A percentile compares a stretch with the other conserved stretches of the same genome.
Conservation (phyloP, 495 filamentous ascomycete genomes). For the Neurospora sp. region DNA sequence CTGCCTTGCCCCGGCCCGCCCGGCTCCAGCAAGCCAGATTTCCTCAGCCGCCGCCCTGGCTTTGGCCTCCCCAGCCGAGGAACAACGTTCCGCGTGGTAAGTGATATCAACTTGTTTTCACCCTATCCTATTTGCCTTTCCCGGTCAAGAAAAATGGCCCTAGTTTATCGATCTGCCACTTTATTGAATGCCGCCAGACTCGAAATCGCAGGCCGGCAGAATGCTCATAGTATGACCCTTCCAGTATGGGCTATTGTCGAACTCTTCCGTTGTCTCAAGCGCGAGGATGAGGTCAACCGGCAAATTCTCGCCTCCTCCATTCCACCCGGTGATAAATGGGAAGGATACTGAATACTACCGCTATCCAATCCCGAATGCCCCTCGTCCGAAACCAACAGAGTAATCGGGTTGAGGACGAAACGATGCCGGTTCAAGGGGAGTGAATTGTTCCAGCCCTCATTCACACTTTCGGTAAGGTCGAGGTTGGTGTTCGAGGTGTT, state of each 20-base stretch:
- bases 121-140: background rate
- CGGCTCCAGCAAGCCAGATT: background rate
- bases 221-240: constrained; percentile 26
- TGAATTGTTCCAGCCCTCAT: constrained; percentile 33
- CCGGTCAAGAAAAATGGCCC: constrained; percentile 12
- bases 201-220: constrained; percentile 10
- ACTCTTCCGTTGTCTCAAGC: constrained; percentile 22
- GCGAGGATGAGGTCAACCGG: constrained; percentile 26
- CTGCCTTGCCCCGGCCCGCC: too few species aligned
- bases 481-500: background rate
- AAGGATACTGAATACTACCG: constrained; percentile 7
- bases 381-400: constrained; percentile 29
- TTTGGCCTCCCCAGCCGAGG: background rate
- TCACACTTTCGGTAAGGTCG: constrained; percentile 29
- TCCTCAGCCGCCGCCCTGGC: background rate
- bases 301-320: constrained; percentile 38
- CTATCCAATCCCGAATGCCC: background rate
- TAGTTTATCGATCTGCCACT: constrained; percentile 31
- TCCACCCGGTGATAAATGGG: constrained; percentile 10
- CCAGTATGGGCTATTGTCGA: constrained; percentile 26
- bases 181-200: constrained; percentile 31
- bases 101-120: background rate
- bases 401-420: constrained; percentile 26
- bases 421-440: constrained; percentile 20
- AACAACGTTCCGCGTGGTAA: background rate